phyloP scores from a whole-genome alignment of 1,284 basidiomycete genomes.

The Cryptococcus sp. region DNA sequence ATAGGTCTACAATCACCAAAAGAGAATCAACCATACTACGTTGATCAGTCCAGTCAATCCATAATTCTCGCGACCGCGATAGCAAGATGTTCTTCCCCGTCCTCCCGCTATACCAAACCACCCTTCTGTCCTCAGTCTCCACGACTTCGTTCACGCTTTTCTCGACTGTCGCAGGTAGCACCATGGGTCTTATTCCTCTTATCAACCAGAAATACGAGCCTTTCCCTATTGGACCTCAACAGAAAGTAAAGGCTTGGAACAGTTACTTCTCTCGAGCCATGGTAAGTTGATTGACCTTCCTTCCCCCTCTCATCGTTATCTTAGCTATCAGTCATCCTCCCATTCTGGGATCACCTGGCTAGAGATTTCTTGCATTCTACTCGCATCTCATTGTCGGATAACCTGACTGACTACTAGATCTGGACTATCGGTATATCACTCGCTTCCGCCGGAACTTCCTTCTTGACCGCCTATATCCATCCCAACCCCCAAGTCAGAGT shows the following conservation, averaged over 20 bases:
- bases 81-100: not conserved
- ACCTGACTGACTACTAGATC: slow-evolving; percentile 6
- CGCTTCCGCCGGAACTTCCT: slow-evolving; percentile 8
- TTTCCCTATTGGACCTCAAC: slow-evolving; percentile 4
- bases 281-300: slow-evolving; percentile 10
- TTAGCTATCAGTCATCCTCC: not conserved
- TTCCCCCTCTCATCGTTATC: not conserved
- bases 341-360: not conserved
- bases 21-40: no score
- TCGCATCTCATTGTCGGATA: not conserved
- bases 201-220: slow-evolving; percentile 12
- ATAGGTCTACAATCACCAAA: no score
- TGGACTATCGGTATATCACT: slow-evolving; percentile 8
- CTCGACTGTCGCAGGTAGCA: slow-evolving; percentile 14
- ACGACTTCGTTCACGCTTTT: slow-evolving; percentile 25
- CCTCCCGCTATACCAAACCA: slow-evolving; percentile 17
- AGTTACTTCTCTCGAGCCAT: slow-evolving; percentile 12
- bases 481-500: slow-evolving; percentile 10
- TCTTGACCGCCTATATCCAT: slow-evolving; percentile 14
- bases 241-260: slow-evolving; percentile 14
- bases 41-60: no score
- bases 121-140: slow-evolving; percentile 16
- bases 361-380: not conserved
- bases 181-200: slow-evolving; percentile 22
- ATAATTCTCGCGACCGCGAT: no score